Base-by-base conservation (phyloP, 2,329 filamentous ascomycete species). In the Elsinoe perseae region DNA sequence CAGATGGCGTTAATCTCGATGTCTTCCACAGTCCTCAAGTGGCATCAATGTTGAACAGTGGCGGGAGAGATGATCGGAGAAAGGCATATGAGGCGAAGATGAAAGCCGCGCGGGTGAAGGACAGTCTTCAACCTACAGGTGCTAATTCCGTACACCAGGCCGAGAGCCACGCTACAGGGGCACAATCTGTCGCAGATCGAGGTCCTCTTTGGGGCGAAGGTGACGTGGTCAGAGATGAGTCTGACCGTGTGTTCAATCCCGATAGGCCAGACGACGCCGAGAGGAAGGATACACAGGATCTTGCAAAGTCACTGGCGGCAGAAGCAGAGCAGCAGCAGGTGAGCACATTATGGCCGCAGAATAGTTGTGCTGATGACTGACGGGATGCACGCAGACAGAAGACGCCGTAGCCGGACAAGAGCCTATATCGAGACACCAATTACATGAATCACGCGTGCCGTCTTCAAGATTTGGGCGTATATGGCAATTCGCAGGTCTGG, bases 401-500 rank as follows among this genome's bases (percentile, higher is more conserved):
- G 63, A 65, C 50, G 60, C 64, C 56, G 61, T 68, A 58, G 60
- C 63, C 20, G 57, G 52, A 53, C 62, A 61, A 30, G 64, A 70
- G 58, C 69, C 71, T 64, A 52, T 62, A 25, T 46, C 56, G 20
- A 57, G 23, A 20, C 21, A 95, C 66, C 77, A 86, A 59, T 83
- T 98, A 68, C 80, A 86, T 56, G 92, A 97, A 66, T 98, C 93
- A 8, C 85, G 84, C 60, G 91, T 98, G 0, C 93, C 93, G 1
- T 87, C 93, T 0, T 89, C 90, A 6, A 84, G 93, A 3, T 73
- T 98, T 53, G 86, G 91, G 42, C 81, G 93, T 56, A 74, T 98
- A 21, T 96, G 92, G 88, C 95, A 98, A 70, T 98, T 97, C 68
- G 82, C 89, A 56, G 90, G 93, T 0, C 79, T 98, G 4, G 93